Base-by-base conservation (phyloP, 176 grass and related monocot species). In the Olyra latifolia region DNA sequence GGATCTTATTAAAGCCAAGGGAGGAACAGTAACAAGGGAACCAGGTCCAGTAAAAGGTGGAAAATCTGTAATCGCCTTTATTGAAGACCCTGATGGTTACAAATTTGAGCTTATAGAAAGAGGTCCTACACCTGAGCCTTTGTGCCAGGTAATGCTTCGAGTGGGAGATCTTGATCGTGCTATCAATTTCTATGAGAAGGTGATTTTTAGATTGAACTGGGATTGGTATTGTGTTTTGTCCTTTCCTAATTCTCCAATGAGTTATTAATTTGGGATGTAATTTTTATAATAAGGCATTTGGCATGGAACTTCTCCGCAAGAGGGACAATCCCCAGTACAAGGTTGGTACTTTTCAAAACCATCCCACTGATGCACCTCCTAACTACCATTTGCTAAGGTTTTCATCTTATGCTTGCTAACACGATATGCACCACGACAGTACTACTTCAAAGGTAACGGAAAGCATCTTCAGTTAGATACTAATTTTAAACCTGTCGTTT, bases 81-180 rank as follows among this genome's bases (percentile, higher is more conserved):
- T 98, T 62, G 90, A 94, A 90, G 95, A 98, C 85, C 95, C 92
- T 44, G 90, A 94, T 90, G 92, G 95, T 75, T 98, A 98, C 68
- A 98, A 91, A 77, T 98, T 98, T 76, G 87, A 98, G 64, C 92
- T 98, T 87, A 68, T 94, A 70, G 95, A 98, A 89, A 98, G 90
- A 74, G 83, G 88, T 65, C 92, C 86, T 64, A 98, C 95, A 29
- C 92, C 90, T 54, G 92, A 98, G 83, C 95, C 95, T 28, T 87
- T 98, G 72, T 94, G 92, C 74, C 95, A 98, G 85, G 90, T 98
- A 81, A 95, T 98, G 95, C 90, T 98, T 85, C 95, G 85, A 79
- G 95, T 98, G 15, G 95, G 92, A 56, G 92, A 98, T 77, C 88
- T 98, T 71, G 90, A 93, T 71, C 90, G 86, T 74, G 88, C 95